A percentile compares a stretch with the other conserved stretches of the same genome.
phyloP scores from a whole-genome alignment of 306 rosid species.

The Vigna hirtella region DNA sequence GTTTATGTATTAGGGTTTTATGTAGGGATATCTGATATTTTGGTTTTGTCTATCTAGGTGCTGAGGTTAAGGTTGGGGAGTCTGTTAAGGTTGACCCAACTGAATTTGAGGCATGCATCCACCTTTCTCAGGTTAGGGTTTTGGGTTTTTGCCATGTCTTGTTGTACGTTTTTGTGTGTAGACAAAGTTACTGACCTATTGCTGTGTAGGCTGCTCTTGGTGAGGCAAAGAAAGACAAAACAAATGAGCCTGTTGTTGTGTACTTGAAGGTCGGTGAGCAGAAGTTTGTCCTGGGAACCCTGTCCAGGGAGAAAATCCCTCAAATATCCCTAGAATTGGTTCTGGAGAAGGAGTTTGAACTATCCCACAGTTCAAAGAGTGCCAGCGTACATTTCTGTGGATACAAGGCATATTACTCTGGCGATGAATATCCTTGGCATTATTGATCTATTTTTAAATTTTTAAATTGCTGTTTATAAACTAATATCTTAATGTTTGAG shows the following conservation, averaged over 20 bases:
- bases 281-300: constrained; percentile 79
- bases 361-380: constrained; percentile 76
- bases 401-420: constrained; percentile 53
- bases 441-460: background rate
- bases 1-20: background rate
- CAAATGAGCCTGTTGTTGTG: constrained; percentile 57
- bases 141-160: background rate
- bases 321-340: constrained; percentile 76
- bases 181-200: background rate
- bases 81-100: constrained; percentile 57
- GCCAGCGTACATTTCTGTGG: constrained; percentile 76
- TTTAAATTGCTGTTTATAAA: background rate
- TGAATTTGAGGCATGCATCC: constrained; percentile 47
- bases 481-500: background rate
- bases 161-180: background rate
- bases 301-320: constrained; percentile 67
- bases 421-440: constrained; percentile 69
- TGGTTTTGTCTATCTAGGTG: constrained; percentile 54
- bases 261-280: constrained; percentile 60
- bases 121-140: constrained; percentile 83
- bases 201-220: constrained; percentile 74
- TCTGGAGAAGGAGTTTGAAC: constrained; percentile 82
- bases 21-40: background rate
- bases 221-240: constrained; percentile 67
- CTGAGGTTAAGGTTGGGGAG: constrained; percentile 89